phyloP scores from a whole-genome alignment of 2,329 filamentous ascomycete species.

The Diaporthe eres region DNA sequence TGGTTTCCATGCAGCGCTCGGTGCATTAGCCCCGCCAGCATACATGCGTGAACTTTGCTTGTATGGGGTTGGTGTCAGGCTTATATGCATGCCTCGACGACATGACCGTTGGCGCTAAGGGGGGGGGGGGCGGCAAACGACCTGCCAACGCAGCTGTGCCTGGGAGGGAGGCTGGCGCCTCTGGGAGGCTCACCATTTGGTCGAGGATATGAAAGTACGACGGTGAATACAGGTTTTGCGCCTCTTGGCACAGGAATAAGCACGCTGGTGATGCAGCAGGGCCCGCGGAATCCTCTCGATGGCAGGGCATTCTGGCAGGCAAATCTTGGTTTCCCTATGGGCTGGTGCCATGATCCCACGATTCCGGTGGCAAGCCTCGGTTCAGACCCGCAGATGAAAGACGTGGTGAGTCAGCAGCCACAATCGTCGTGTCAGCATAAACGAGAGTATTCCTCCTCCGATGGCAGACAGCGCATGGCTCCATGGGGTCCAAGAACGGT shows the following conservation, averaged over 20 bases:
- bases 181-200: conserved; percentile 21
- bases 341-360: not conserved
- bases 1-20: conserved; percentile 26
- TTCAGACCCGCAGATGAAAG: not conserved
- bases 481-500: conserved; percentile 6
- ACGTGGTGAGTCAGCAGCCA: conserved; percentile 12
- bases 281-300: conserved; percentile 9
- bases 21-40: conserved; percentile 17
- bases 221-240: conserved; percentile 17
- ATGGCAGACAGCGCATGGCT: not conserved
- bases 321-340: not conserved
- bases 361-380: not conserved
- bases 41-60: not conserved
- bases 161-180: conserved; percentile 8
- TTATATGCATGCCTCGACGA: conserved; percentile 19
- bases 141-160: conserved; percentile 6
- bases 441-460: not conserved
- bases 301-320: conserved; percentile 20
- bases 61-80: conserved; percentile 16
- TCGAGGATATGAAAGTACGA: conserved; percentile 4
- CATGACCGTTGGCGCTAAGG: conserved; percentile 5
- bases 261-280: not conserved
- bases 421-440: conserved; percentile 6
- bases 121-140: not conserved
- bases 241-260: conserved; percentile 22